Evolutionary conservation across 257 asterid genomes (phyloP).

Genomic region (Haberlea rhodopensis): DNA sequence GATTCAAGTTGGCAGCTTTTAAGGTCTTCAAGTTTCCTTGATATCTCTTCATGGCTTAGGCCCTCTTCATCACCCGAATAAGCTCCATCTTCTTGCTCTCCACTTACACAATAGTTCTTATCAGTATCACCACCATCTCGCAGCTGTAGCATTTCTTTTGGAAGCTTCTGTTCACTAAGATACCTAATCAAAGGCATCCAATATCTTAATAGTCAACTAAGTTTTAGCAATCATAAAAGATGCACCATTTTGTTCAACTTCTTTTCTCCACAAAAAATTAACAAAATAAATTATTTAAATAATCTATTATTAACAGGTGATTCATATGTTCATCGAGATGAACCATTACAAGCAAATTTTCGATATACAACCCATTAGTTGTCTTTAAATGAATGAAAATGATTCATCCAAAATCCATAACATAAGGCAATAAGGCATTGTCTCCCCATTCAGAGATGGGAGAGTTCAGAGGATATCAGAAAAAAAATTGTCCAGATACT

Average conservation of each 20-base stretch:
- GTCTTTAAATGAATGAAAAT: slow-evolving; percentile 4
- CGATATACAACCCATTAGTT: slow-evolving; percentile 5
- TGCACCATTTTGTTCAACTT: slow-evolving; percentile 13
- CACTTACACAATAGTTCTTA: slow-evolving; percentile 37
- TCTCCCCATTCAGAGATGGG: slow-evolving; percentile 10
- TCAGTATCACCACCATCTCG: slow-evolving; percentile 51
- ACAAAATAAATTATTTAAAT: slow-evolving; percentile 3
- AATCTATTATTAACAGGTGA: not conserved
- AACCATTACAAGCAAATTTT: slow-evolving; percentile 8
- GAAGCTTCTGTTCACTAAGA: slow-evolving; percentile 77
- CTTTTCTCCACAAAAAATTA: slow-evolving; percentile 15
- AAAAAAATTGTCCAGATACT: slow-evolving; percentile 16
- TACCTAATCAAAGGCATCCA: slow-evolving; percentile 48
- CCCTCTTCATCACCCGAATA: slow-evolving; percentile 52
- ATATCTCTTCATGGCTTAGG: slow-evolving; percentile 48
- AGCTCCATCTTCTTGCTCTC: slow-evolving; percentile 49
- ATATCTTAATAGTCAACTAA: slow-evolving; percentile 16
- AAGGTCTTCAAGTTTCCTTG: slow-evolving; percentile 54
- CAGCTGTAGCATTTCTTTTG: slow-evolving; percentile 69
- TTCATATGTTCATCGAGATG: slow-evolving; percentile 4
- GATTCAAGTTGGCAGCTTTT: slow-evolving; percentile 58
- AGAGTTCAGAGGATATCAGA: slow-evolving; percentile 14
- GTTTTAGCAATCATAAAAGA: slow-evolving; percentile 4
- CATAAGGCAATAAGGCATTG: slow-evolving; percentile 17
- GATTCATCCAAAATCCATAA: slow-evolving; percentile 11